These are phyloP conservation scores for Knoxia roxburghii DNA, from an alignment of 257 asterid genomes.

Conservation along the genomic window DNA sequence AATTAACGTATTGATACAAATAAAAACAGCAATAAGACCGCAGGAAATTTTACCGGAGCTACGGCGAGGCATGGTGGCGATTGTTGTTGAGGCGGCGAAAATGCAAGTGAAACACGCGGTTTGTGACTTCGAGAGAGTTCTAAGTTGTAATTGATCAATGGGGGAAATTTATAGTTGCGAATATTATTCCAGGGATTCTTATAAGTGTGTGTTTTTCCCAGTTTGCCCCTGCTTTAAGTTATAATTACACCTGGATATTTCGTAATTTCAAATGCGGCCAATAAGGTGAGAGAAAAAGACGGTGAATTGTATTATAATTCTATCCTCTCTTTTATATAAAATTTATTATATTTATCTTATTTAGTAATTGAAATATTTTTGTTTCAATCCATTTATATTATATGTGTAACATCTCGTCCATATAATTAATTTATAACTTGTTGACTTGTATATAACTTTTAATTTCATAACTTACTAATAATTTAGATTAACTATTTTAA, in stretches of 20 bases:
- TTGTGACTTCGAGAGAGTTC: background rate
- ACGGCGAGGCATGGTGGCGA: conserved; percentile 60
- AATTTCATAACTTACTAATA: too few relatives aligned
- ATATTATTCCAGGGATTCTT: background rate
- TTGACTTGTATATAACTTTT: too few relatives aligned
- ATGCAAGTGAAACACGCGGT: conserved; percentile 3
- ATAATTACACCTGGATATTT: background rate
- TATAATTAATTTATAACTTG: too few relatives aligned
- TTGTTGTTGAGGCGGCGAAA: background rate
- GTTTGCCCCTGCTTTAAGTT: background rate
- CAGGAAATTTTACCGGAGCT: conserved; percentile 52
- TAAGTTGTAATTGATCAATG: background rate
- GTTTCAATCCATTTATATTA: too few relatives aligned
- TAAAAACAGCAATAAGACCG: background rate
- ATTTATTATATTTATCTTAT: too few relatives aligned
- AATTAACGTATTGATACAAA: background rate
- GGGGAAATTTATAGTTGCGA: background rate
- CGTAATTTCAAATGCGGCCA: too few relatives aligned
- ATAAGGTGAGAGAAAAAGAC: too few relatives aligned
- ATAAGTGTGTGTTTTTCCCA: background rate
- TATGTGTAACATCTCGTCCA: too few relatives aligned
- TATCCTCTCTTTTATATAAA: too few relatives aligned
- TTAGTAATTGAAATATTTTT: too few relatives aligned
- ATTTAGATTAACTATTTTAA: too few relatives aligned
- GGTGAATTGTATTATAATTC: too few relatives aligned